Evolutionary conservation across 2,329 filamentous ascomycete species (phyloP).

Genomic region (Aureobasidium namibiae): DNA sequence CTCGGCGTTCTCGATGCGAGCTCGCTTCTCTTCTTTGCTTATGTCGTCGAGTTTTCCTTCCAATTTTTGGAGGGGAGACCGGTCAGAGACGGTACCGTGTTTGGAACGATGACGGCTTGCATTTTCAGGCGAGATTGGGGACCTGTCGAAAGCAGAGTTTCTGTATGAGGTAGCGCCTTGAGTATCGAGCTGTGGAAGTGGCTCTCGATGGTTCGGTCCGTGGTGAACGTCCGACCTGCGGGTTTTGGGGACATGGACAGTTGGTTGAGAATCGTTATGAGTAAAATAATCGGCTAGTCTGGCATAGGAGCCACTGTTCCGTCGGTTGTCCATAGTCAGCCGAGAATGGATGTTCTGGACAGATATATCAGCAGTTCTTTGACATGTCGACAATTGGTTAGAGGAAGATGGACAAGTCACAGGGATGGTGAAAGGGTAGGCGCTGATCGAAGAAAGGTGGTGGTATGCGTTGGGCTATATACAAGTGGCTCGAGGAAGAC

Average conservation of each 20-base stretch:
- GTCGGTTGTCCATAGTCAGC: not conserved
- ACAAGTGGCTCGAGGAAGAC: not conserved
- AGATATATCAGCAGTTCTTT: not conserved
- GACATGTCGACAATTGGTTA: not conserved
- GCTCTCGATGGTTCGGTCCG: not conserved
- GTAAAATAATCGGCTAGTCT: not conserved
- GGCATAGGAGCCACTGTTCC: not conserved
- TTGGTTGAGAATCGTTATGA: conserved; percentile 3
- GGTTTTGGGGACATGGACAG: conserved; percentile 13
- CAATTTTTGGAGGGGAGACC: conserved; percentile 86
- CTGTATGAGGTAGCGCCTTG: not conserved
- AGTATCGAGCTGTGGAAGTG: not conserved
- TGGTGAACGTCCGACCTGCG: not conserved
- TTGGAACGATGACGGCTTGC: conserved; percentile 9
- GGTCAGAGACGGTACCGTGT: conserved; percentile 61
- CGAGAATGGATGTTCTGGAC: not conserved
- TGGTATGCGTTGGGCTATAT: conserved; percentile 1
- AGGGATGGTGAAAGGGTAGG: not conserved
- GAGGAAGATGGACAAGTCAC: not conserved
- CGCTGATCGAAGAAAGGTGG: not conserved
- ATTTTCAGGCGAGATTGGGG: not conserved
- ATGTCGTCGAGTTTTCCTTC: conserved; percentile 86
- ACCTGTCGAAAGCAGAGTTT: not conserved
- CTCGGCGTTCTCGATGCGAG: conserved; percentile 75
- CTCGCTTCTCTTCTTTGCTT: conserved; percentile 91